Conservation (phyloP, 371 early-diverging fungal species). For the Funneliformis caledonium region DNA sequence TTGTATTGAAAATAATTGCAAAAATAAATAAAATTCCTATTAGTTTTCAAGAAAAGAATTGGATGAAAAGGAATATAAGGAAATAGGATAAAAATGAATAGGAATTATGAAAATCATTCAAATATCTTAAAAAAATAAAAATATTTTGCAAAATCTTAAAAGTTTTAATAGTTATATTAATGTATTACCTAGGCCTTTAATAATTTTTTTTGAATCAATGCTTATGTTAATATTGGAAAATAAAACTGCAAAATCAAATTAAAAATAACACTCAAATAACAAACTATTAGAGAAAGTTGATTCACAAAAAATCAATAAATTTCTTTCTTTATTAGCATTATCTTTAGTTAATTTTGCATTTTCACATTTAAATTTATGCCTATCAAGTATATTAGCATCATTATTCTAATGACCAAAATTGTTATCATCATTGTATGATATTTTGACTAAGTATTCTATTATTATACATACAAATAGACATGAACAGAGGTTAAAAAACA, state of each 20-base stretch:
- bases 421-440: background rate
- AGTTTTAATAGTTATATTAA: background rate
- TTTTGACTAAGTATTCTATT: background rate
- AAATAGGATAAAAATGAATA: background rate
- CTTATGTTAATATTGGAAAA: background rate
- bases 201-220: conserved; percentile 5
- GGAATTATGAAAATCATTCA: background rate
- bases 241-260: background rate
- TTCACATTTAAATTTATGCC: background rate
- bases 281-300: background rate
- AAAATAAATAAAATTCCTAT: background rate
- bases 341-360: background rate
- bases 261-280: background rate
- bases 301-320: background rate
- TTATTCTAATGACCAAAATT: background rate
- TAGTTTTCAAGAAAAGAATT: background rate
- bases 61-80: background rate
- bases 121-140: background rate
- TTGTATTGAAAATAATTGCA: background rate
- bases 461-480: background rate
- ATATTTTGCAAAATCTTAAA: background rate
- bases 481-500: background rate
- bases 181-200: background rate
- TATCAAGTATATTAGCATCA: background rate
- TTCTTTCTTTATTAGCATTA: background rate